phyloP scores from a whole-genome alignment of 2,329 filamentous ascomycete species.

The Exophiala sideris region DNA sequence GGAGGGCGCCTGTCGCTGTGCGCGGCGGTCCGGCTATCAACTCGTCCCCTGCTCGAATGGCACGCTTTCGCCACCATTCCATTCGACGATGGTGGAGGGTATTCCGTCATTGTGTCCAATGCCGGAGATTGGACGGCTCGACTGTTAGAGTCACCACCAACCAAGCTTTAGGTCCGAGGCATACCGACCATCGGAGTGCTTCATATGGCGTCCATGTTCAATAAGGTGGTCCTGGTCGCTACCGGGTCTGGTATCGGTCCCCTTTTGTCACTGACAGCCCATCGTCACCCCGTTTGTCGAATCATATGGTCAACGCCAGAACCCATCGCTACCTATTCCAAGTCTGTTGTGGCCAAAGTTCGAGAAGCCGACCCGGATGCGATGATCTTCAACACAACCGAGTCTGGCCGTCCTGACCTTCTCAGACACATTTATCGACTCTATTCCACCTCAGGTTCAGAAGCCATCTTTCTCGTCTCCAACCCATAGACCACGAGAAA shows the following conservation, averaged over 20 bases:
- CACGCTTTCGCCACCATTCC: constrained; percentile 74
- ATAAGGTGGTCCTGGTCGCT: constrained; percentile 62
- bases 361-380: constrained; percentile 57
- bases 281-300: constrained; percentile 45
- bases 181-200: constrained; percentile 65
- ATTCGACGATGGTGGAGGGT: constrained; percentile 54
- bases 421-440: constrained; percentile 54
- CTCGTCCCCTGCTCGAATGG: constrained; percentile 65
- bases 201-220: constrained; percentile 64
- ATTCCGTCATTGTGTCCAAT: constrained; percentile 67
- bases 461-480: constrained; percentile 71
- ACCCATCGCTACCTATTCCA: constrained; percentile 62
- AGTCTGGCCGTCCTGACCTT: constrained; percentile 60
- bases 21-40: constrained; percentile 58
- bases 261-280: constrained; percentile 59
- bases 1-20: constrained; percentile 59
- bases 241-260: constrained; percentile 74
- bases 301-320: constrained; percentile 67
- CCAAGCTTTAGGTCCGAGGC: constrained; percentile 64
- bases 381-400: constrained; percentile 65
- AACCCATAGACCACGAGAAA: constrained; percentile 66
- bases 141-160: constrained; percentile 61
- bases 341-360: constrained; percentile 56
- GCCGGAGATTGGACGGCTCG: constrained; percentile 71
- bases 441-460: constrained; percentile 46